These are phyloP conservation scores for Annona cherimola DNA, from an alignment of 164 flowering plant genomes.

Conservation along the genomic window DNA sequence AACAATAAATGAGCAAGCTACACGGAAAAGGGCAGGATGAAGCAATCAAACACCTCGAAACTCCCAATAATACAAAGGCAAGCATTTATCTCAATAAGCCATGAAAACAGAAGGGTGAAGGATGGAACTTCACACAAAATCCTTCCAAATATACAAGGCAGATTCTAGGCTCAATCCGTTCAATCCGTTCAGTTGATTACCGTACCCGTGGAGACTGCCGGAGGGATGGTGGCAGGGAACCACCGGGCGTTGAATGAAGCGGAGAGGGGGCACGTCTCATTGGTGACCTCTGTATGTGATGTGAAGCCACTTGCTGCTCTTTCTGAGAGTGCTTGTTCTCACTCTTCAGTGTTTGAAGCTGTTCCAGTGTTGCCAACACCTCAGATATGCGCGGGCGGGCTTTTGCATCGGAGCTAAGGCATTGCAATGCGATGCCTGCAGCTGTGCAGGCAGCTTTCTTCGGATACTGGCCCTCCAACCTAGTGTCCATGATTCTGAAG, in stretches of 20 bases:
- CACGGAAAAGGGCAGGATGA: background rate
- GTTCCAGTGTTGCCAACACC: slow-evolving; percentile 56
- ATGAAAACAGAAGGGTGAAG: background rate
- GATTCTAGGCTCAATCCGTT: background rate
- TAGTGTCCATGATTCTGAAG: slow-evolving; percentile 59
- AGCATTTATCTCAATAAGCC: background rate
- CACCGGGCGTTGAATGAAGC: slow-evolving; percentile 4
- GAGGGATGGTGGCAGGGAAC: slow-evolving; percentile 17
- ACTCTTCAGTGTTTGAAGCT: slow-evolving; percentile 40
- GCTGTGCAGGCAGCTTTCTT: slow-evolving; percentile 61
- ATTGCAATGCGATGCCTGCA: slow-evolving; percentile 57
- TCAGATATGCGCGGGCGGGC: slow-evolving; percentile 62
- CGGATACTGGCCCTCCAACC: slow-evolving; percentile 58
- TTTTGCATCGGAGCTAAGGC: slow-evolving; percentile 52
- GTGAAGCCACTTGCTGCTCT: slow-evolving; percentile 14
- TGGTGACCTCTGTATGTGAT: slow-evolving; percentile 28
- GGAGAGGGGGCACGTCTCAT: slow-evolving; percentile 24
- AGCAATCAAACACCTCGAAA: background rate
- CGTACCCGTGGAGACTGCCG: slow-evolving; percentile 12
- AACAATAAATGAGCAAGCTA: too few relatives aligned
- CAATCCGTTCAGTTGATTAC: background rate
- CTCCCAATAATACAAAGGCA: too few relatives aligned
- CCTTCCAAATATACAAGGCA: background rate
- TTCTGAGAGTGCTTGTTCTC: slow-evolving; percentile 25
- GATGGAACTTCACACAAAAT: background rate